Evolutionary conservation across 2,329 filamentous ascomycete species (phyloP).

Genomic region (Plectosphaerella sp.): DNA sequence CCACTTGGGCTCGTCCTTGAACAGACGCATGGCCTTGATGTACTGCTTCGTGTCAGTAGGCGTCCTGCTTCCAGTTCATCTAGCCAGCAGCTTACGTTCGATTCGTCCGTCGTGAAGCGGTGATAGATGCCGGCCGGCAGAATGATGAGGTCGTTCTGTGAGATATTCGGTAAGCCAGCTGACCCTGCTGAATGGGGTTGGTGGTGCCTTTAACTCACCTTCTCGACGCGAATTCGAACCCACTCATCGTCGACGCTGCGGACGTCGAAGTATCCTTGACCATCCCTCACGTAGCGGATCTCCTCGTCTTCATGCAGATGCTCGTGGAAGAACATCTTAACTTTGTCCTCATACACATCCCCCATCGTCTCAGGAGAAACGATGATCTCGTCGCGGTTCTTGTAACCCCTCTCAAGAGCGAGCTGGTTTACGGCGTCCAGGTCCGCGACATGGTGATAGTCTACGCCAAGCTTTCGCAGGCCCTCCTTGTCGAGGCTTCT

Average conservation of each 20-base stretch:
- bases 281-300: slow-evolving; percentile 89
- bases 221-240: slow-evolving; percentile 81
- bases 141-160: slow-evolving; percentile 76
- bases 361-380: slow-evolving; percentile 86
- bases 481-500: slow-evolving; percentile 59
- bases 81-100: slow-evolving; percentile 65
- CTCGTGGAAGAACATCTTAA: slow-evolving; percentile 90
- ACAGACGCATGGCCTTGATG: slow-evolving; percentile 91
- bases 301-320: slow-evolving; percentile 98
- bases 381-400: slow-evolving; percentile 89
- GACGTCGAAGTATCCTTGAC: slow-evolving; percentile 91
- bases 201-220: slow-evolving; percentile 38
- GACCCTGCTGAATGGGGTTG: too few species aligned
- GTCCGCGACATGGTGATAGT: slow-evolving; percentile 66
- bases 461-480: slow-evolving; percentile 71
- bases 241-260: slow-evolving; percentile 77
- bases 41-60: slow-evolving; percentile 53
- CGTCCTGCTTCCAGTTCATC: neutral
- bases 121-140: slow-evolving; percentile 95
- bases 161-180: neutral
- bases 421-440: slow-evolving; percentile 68
- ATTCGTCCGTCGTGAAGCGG: slow-evolving; percentile 89
- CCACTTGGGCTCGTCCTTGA: slow-evolving; percentile 99
- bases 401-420: slow-evolving; percentile 74
- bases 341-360: slow-evolving; percentile 84